These are phyloP conservation scores for Stachybotrys chartarum DNA, from an alignment of 2,329 filamentous ascomycete genomes.

Conservation along the genomic window DNA sequence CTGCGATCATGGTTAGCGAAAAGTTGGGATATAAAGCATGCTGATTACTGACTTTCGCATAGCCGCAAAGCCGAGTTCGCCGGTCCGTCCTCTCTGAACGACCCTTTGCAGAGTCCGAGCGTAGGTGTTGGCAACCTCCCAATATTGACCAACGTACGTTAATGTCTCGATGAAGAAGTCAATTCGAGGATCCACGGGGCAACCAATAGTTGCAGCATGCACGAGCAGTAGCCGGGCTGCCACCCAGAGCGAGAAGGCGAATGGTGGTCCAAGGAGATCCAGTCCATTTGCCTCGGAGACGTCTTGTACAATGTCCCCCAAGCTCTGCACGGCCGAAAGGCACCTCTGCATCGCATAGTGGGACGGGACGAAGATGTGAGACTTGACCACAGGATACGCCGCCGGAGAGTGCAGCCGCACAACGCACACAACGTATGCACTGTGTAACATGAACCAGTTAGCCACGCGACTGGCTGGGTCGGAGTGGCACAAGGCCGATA, in stretches of 20 bases:
- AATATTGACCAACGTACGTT: conserved; percentile 32
- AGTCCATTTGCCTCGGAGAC: conserved; percentile 35
- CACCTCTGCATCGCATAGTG: conserved; percentile 38
- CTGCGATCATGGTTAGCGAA: conserved; percentile 12
- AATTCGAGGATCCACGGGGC: conserved; percentile 28
- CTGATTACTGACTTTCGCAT: conserved; percentile 29
- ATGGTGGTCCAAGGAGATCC: conserved; percentile 33
- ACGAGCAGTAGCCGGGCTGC: conserved; percentile 32
- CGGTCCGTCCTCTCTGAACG: conserved; percentile 26
- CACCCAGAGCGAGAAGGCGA: conserved; percentile 37
- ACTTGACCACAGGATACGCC: conserved; percentile 31
- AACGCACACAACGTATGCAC: conserved; percentile 35
- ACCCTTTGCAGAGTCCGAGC: conserved; percentile 31
- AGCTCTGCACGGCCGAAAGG: conserved; percentile 34
- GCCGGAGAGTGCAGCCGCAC: conserved; percentile 36
- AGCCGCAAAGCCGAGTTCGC: conserved; percentile 26
- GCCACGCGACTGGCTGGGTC: conserved; percentile 36
- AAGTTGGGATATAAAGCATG: not conserved
- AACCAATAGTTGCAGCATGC: conserved; percentile 30
- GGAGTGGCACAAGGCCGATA: conserved; percentile 36
- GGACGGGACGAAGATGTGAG: conserved; percentile 33
- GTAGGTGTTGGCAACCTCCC: conserved; percentile 36
- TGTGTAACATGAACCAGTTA: conserved; percentile 40
- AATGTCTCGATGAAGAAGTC: conserved; percentile 37
- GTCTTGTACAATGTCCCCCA: conserved; percentile 34